Conservation (phyloP, 2,329 filamentous ascomycete genomes). For the Verticillium dahliae region DNA sequence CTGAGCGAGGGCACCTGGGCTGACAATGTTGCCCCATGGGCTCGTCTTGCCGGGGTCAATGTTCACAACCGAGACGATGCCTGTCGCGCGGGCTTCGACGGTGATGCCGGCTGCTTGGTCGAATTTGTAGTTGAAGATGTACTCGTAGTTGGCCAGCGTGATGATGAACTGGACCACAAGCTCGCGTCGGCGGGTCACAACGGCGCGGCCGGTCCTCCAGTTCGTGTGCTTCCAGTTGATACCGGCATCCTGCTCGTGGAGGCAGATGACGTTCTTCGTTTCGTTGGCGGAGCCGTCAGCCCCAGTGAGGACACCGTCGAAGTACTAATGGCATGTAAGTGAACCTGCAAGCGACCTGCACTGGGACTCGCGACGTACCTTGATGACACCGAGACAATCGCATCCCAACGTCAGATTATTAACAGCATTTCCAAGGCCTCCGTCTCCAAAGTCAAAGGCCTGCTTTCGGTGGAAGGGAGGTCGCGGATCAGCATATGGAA, state of each 20-base stretch:
- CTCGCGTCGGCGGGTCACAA: conserved; percentile 42
- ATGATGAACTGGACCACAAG: conserved; percentile 51
- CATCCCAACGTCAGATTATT: conserved; percentile 63
- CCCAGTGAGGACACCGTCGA: conserved; percentile 17
- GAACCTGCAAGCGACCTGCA: not conserved
- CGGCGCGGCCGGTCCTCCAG: conserved; percentile 43
- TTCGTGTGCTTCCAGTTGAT: conserved; percentile 34
- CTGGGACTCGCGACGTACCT: not conserved
- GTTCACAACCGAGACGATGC: conserved; percentile 36
- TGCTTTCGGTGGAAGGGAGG: conserved; percentile 42
- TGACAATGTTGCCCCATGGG: conserved; percentile 40
- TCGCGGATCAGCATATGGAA: conserved; percentile 10
- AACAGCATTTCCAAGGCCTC: conserved; percentile 55
- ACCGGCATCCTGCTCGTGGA: conserved; percentile 11
- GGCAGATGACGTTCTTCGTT: conserved; percentile 26
- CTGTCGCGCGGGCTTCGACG: conserved; percentile 17
- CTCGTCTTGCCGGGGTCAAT: conserved; percentile 36
- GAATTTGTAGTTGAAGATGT: conserved; percentile 29
- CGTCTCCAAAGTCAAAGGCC: conserved; percentile 64
- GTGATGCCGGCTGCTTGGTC: conserved; percentile 36
- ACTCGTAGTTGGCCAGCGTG: conserved; percentile 54
- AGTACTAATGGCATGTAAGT: conserved; percentile 4
- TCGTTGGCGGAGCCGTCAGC: conserved; percentile 26
- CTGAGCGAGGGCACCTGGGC: conserved; percentile 44
- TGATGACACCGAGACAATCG: conserved; percentile 60